Conservation (phyloP, 140 eudicot species). For the Anethum foeniculum region DNA sequence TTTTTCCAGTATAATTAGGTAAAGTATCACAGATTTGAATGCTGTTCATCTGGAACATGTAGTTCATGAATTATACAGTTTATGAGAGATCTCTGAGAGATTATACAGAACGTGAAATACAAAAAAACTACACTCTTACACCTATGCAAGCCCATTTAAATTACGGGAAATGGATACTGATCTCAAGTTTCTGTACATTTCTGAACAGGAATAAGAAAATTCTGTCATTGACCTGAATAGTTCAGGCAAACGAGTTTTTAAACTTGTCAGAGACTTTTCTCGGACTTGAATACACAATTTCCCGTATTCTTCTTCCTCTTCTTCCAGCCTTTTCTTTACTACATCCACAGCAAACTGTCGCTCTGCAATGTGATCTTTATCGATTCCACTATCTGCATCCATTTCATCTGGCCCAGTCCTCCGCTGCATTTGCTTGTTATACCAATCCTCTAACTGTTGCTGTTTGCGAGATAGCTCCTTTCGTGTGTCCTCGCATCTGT, state of each 20-base stretch:
- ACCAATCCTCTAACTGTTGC: slow-evolving; percentile 72
- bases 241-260: slow-evolving; percentile 74
- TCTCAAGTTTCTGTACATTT: slow-evolving; percentile 60
- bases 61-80: neutral
- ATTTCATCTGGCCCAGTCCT: slow-evolving; percentile 46
- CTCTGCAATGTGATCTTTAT: slow-evolving; percentile 54
- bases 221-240: slow-evolving; percentile 63
- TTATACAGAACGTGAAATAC: neutral
- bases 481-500: slow-evolving; percentile 59
- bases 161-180: slow-evolving; percentile 3
- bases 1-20: neutral
- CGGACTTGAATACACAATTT: slow-evolving; percentile 71
- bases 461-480: slow-evolving; percentile 48
- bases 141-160: neutral
- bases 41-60: neutral
- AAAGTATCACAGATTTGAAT: neutral
- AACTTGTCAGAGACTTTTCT: slow-evolving; percentile 69
- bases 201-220: slow-evolving; percentile 60
- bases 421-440: slow-evolving; percentile 51
- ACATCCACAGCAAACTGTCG: slow-evolving; percentile 51
- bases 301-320: slow-evolving; percentile 56
- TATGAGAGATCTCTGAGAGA: neutral
- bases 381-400: slow-evolving; percentile 44
- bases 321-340: slow-evolving; percentile 58
- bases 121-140: neutral